These are phyloP conservation scores for Rhizopogon vinicolor DNA, from an alignment of 768 basidiomycete genomes.

Conservation along the genomic window DNA sequence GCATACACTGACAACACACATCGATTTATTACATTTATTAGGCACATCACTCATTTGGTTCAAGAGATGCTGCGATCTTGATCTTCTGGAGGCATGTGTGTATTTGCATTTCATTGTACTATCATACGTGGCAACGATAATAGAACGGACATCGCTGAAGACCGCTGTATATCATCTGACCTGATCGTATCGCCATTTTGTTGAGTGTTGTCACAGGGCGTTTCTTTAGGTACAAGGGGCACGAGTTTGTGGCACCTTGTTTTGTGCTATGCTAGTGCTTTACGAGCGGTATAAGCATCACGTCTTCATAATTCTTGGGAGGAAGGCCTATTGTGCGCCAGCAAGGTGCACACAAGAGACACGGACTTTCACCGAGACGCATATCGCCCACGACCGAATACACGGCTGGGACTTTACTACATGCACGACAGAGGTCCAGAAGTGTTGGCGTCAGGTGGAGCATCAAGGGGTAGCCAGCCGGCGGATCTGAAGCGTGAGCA, in stretches of 20 bases:
- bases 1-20: not conserved
- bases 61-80: not conserved
- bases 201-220: too few species aligned
- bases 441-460: conserved; percentile 59
- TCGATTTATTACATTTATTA: not conserved
- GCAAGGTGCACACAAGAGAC: conserved; percentile 66
- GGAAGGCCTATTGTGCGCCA: conserved; percentile 63
- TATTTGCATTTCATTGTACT: not conserved
- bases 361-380: conserved; percentile 75
- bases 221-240: too few species aligned
- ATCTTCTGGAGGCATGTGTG: not conserved
- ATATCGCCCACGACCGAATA: conserved; percentile 67
- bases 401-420: conserved; percentile 65
- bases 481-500: conserved; percentile 52
- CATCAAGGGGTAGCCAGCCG: conserved; percentile 61
- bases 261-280: conserved; percentile 26
- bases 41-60: not conserved
- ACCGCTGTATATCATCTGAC: not conserved
- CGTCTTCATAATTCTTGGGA: conserved; percentile 32
- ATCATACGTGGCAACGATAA: not conserved
- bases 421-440: conserved; percentile 63
- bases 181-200: not conserved
- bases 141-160: not conserved
- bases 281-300: conserved; percentile 51
- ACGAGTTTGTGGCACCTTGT: too few species aligned